Evolutionary conservation across 345 rosid species (phyloP), one percentile per base, ranked within the genome.

Genomic region (Anacardium occidentale): DNA sequence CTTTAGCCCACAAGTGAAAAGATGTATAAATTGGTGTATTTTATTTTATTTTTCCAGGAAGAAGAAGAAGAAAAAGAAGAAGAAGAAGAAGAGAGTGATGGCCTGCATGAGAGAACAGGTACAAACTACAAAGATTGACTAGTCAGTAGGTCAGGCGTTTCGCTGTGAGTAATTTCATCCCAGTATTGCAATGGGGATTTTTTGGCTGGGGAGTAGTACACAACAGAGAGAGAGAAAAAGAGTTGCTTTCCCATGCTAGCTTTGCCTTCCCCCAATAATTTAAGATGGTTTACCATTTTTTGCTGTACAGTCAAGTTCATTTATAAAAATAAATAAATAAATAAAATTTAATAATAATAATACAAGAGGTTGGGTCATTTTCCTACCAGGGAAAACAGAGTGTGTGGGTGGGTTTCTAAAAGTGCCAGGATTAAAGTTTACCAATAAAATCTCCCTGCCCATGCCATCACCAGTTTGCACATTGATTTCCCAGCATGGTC

Each of bases 161-260:
- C 73, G 62, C 25, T 67, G 48, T 71, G 58, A 63, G 47, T 67
- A 68, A 53, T 52, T 71, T 72, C 77, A 77, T 67, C 75, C 76
- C 85, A 75, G 86, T 64, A 75, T 74, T 48, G 68, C 76, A 70
- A 76, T 70, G 74, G 71, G 74, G 59, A n/a, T 48, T 69, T 55
- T 62, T 55, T 79, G 82, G 82, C 69, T 77, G 79, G 80, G 78
- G 79, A 70, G 75, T 14, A 54, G 82, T 63, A 70, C 51, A 57
- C 63, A 70, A 37, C 6, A 68, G 67, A 58, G 65, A 47, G 62
- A 69, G 80, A 47, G 57, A 54, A 57, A 6, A 57, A 6, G 62
- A 32, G 80, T 81, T 70, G 78, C 86, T 83, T 78, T 79, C 75
- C 50, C 79, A 57, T 37, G 20, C 62, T 57, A 24, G 54, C 71